Evolutionary conservation across 306 rosid species (phyloP).

Genomic region (Malus sieversii): DNA sequence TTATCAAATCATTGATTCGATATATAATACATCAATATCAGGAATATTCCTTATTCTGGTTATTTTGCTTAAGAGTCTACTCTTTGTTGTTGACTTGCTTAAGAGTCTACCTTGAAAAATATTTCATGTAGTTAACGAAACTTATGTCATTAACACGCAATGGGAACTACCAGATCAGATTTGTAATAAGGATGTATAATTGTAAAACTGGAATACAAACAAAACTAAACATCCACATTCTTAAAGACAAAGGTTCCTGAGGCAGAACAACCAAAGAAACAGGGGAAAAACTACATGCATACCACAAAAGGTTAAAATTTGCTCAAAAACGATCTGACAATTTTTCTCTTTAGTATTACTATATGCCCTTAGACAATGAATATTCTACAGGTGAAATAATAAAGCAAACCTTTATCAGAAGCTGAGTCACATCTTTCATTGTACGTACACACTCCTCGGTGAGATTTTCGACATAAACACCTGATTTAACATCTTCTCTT

Average conservation of each 20-base stretch:
- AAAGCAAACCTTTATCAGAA: conserved; percentile 66
- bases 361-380: conserved; percentile 3
- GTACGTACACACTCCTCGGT: conserved; percentile 71
- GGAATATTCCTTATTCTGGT: too few species aligned
- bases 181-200: background rate
- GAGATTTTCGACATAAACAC: conserved; percentile 94
- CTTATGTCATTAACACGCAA: background rate
- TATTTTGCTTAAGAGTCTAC: background rate
- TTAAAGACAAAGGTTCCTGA: background rate
- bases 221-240: background rate
- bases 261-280: background rate
- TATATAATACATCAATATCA: too few species aligned
- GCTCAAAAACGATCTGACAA: background rate
- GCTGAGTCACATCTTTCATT: conserved; percentile 66
- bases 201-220: background rate
- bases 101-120: background rate
- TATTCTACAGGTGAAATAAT: background rate
- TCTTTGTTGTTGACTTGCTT: background rate
- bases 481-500: conserved; percentile 98
- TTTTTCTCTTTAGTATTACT: background rate
- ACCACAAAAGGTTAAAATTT: background rate
- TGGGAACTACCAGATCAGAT: background rate
- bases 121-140: background rate
- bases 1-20: too few species aligned
- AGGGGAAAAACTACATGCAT: background rate